phyloP scores from a whole-genome alignment of 108 stramenopile genomes.

The Skeletonema costatum region DNA sequence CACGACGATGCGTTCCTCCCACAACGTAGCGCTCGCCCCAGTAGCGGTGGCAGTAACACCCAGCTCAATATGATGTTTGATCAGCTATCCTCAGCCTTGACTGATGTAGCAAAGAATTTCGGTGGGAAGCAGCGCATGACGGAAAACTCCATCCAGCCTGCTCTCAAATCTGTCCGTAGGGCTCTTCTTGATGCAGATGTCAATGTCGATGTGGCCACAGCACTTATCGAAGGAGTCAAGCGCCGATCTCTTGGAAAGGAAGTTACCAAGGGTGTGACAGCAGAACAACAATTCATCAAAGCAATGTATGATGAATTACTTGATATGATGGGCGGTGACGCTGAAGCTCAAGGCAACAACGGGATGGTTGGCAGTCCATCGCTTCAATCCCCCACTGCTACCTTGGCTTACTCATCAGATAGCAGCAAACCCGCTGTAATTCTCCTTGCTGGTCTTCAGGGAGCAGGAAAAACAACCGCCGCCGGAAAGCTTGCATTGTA shows the following conservation, averaged over 20 bases:
- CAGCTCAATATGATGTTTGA: conserved; percentile 86
- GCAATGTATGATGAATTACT: conserved; percentile 96
- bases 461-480: conserved; percentile 96
- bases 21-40: not conserved
- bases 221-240: conserved; percentile 89
- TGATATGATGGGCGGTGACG: conserved; percentile 91
- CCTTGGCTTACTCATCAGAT: conserved; percentile 51
- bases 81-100: conserved; percentile 76
- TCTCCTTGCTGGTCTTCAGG: conserved; percentile 94
- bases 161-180: conserved; percentile 85
- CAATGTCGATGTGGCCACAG: conserved; percentile 88
- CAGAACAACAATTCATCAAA: conserved; percentile 94
- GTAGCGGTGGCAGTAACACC: conserved; percentile 7
- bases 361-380: conserved; percentile 15
- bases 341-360: conserved; percentile 9
- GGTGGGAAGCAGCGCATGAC: conserved; percentile 81
- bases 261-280: conserved; percentile 85
- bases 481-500: conserved; percentile 93
- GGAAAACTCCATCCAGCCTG: conserved; percentile 78
- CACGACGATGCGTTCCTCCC: not conserved
- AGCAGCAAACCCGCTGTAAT: conserved; percentile 77
- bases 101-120: conserved; percentile 69
- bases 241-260: conserved; percentile 82
- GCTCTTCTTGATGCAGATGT: conserved; percentile 92
- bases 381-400: conserved; percentile 60